phyloP scores from a whole-genome alignment of 768 basidiomycete species.

The Lentinula sp. region DNA sequence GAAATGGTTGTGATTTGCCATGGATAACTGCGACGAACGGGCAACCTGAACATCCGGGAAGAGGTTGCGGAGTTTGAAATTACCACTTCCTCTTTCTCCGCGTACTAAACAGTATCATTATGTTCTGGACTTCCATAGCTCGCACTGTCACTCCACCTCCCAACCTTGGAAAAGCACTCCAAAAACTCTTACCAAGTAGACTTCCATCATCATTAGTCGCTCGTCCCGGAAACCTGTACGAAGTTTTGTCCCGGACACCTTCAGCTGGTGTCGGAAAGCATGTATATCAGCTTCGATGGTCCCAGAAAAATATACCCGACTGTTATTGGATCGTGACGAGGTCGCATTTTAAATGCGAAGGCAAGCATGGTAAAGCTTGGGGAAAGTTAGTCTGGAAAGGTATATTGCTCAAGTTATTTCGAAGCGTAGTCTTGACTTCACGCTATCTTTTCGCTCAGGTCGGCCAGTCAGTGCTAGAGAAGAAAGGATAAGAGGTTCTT shows the following conservation, averaged over 20 bases:
- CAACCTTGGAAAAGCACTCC: slow-evolving; percentile 33
- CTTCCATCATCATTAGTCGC: slow-evolving; percentile 56
- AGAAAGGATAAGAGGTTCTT: slow-evolving; percentile 58
- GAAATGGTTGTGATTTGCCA: slow-evolving; percentile 1
- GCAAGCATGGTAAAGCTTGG: slow-evolving; percentile 80
- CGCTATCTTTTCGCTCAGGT: slow-evolving; percentile 24
- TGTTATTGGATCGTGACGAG: slow-evolving; percentile 76
- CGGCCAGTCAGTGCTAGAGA: slow-evolving; percentile 52
- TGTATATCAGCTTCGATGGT: slow-evolving; percentile 74
- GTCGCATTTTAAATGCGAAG: slow-evolving; percentile 65
- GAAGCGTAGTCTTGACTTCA: background rate
- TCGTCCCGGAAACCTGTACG: slow-evolving; percentile 59
- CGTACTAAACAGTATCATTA: slow-evolving; percentile 10
- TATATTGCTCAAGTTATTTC: slow-evolving; percentile 23
- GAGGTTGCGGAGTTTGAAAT: slow-evolving; percentile 19
- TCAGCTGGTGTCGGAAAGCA: slow-evolving; percentile 59
- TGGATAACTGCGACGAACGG: slow-evolving; percentile 7
- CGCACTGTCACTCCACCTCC: slow-evolving; percentile 11
- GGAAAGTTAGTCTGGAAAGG: slow-evolving; percentile 76
- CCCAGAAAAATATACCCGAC: slow-evolving; percentile 53
- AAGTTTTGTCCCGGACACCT: slow-evolving; percentile 66
- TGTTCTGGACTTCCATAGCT: slow-evolving; percentile 29
- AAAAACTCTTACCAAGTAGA: slow-evolving; percentile 49
- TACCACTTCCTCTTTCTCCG: slow-evolving; percentile 12
- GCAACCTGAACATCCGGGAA: slow-evolving; percentile 16